Conservation (phyloP, 768 basidiomycete genomes). For the Hortiboletus flavorubellus region DNA sequence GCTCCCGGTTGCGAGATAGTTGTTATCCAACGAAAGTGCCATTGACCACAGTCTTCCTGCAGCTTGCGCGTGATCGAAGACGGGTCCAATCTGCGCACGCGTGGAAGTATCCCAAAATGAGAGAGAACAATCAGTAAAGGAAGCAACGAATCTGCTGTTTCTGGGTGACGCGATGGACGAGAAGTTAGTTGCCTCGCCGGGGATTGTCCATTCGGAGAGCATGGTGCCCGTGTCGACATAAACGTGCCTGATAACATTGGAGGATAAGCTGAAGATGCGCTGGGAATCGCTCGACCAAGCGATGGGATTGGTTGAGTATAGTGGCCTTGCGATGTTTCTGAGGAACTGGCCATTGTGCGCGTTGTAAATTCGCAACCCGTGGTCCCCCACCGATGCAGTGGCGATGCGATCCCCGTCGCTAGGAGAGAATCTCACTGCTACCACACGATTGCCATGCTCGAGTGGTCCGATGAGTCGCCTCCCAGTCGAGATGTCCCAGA, state of each 20-base stretch:
- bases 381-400: too few relatives aligned
- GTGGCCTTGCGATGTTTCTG: background rate
- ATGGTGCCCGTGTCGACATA: background rate
- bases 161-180: background rate
- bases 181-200: background rate
- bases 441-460: background rate
- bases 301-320: background rate
- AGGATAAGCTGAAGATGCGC: background rate
- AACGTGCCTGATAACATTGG: background rate
- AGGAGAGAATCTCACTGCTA: conserved; percentile 9
- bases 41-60: background rate
- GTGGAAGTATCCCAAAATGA: conserved; percentile 7
- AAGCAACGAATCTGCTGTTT: background rate
- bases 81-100: background rate
- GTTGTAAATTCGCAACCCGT: conserved; percentile 11
- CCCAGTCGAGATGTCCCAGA: conserved; percentile 9
- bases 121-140: background rate
- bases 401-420: background rate
- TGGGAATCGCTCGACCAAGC: background rate
- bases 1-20: background rate
- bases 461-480: conserved; percentile 7
- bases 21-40: conserved; percentile 4
- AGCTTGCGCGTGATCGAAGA: background rate
- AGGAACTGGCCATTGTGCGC: background rate
- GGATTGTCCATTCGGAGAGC: background rate